Conservation (phyloP, 495 filamentous ascomycete species). For the Penicillium silybi region DNA sequence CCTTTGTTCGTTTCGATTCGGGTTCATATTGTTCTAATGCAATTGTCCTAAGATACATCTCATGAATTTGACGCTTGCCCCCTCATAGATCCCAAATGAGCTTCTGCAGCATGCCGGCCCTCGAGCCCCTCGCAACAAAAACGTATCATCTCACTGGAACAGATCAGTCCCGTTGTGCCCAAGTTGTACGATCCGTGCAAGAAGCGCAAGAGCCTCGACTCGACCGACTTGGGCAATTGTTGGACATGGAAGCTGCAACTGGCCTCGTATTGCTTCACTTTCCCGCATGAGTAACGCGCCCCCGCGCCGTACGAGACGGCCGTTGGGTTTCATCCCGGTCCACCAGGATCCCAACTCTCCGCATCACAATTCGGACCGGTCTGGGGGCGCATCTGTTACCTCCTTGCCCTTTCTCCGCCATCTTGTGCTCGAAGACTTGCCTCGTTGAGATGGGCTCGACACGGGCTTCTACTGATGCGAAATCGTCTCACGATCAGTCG, state of each 20-base stretch:
- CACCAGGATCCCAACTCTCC: conserved; percentile 16
- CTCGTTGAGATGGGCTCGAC: conserved; percentile 5
- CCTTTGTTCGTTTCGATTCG: conserved; percentile 23
- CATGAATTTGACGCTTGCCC: conserved; percentile 6
- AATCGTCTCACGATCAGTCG: neutral
- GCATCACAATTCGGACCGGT: conserved; percentile 23
- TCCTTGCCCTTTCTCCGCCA: conserved; percentile 2
- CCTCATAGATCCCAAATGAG: neutral
- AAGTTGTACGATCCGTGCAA: neutral
- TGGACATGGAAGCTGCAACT: conserved; percentile 6
- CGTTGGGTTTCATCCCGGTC: conserved; percentile 26
- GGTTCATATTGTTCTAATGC: conserved; percentile 29
- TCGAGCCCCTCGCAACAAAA: conserved; percentile 5
- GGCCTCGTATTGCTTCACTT: conserved; percentile 1
- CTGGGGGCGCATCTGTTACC: conserved; percentile 6
- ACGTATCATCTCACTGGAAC: neutral
- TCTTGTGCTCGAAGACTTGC: conserved; percentile 5
- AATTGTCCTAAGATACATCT: conserved; percentile 16
- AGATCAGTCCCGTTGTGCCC: neutral
- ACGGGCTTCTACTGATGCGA: neutral
- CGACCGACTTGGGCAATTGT: conserved; percentile 16
- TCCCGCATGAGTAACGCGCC: conserved; percentile 13
- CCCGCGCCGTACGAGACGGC: conserved; percentile 13
- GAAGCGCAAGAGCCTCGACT: conserved; percentile 12
- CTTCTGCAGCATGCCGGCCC: conserved; percentile 4